Evolutionary conservation across 2,329 filamentous ascomycete species (phyloP), one percentile per base, ranked within the genome.

Genomic region (Colletotrichum orbiculare): DNA sequence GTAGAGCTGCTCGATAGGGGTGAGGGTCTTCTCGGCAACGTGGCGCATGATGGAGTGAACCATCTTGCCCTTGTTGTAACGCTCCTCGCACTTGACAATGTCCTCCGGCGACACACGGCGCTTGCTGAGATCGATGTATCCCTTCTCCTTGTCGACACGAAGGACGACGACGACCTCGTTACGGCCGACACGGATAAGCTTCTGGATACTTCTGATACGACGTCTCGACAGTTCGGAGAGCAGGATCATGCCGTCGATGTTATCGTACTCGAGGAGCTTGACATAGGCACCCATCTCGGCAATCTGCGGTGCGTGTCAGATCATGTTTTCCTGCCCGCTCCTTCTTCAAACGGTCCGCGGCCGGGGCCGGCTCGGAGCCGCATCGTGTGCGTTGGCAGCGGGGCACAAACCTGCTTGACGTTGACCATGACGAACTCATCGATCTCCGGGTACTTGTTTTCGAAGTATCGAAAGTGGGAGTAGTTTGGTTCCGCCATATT

Each of bases 371-470:
- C 50, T 55, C 43, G 53, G 34, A 25, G 25, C 25, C 25, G 25
- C 39, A 52, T 60, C 46, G 50, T 68, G 67, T 66, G 60, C 60
- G 54, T 59, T 60, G 49, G 60, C 39, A 54, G 64, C 60, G 60
- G 64, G 64, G 60, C 63, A 75, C 86, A 69, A 78, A 94, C 92
- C 90, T 97, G 94, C 88, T 97, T 97, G 75, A 98, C 96, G 82
- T 98, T 99, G 79, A 99, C 96, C 96, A 99, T 99, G 78, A 99
- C 96, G 83, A 97, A 98, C 86, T 93, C 97, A 83, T 99, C 96
- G 78, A 99, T 95, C 87, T 98, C 96, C 65, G 94, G 94, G 77
- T 91, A 97, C 82, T 97, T 97, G 84, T 97, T 93, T 87, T 97
- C 94, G 80, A 97, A 97, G 82, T 96, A 97, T 75, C 94, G 93